phyloP scores from a whole-genome alignment of 208 protist species.

The Wallacemonas collosoma region DNA sequence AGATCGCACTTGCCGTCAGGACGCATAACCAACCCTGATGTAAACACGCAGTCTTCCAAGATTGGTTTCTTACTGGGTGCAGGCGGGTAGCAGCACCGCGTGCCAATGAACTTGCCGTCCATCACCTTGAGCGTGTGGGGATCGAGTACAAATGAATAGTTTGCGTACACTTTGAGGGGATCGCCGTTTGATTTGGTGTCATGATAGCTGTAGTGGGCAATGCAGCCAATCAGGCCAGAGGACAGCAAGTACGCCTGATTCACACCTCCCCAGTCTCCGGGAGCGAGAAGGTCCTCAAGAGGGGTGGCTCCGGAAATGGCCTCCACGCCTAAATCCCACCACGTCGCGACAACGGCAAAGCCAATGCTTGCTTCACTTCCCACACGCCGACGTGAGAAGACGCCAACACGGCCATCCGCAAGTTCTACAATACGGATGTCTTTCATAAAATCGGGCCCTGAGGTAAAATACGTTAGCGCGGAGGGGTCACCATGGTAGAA shows the following conservation, averaged over 20 bases:
- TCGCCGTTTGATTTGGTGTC: constrained; percentile 13
- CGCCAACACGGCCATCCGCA: constrained; percentile 24
- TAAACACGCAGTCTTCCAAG: constrained; percentile 51
- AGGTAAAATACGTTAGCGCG: constrained; percentile 20
- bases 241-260: constrained; percentile 53
- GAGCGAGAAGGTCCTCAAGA: constrained; percentile 30
- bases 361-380: constrained; percentile 19
- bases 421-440: constrained; percentile 30
- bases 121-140: constrained; percentile 6
- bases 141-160: constrained; percentile 46
- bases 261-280: constrained; percentile 41
- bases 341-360: constrained; percentile 16
- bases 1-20: constrained; percentile 51
- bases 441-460: constrained; percentile 31
- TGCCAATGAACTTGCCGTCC: constrained; percentile 39
- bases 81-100: constrained; percentile 33
- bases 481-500: constrained; percentile 26
- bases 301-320: constrained; percentile 25
- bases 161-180: constrained; percentile 38
- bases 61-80: constrained; percentile 28
- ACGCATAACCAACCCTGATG: constrained; percentile 58
- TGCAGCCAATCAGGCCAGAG: constrained; percentile 50
- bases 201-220: constrained; percentile 44
- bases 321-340: constrained; percentile 16
- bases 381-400: constrained; percentile 22